Conservation (phyloP, 2,329 filamentous ascomycete genomes). For the Biscogniauxia marginata region DNA sequence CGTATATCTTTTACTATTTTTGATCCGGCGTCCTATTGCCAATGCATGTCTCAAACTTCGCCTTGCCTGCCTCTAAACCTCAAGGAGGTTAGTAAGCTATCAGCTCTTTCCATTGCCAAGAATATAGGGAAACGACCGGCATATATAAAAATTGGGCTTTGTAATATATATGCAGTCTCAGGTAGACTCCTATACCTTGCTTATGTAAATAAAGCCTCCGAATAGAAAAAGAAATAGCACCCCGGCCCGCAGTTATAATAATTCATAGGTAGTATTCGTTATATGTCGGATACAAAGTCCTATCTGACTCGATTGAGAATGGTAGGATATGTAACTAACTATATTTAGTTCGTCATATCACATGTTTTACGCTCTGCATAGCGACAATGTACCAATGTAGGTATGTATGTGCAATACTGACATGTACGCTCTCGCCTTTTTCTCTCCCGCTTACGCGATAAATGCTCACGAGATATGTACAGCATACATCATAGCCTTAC, state of each 20-base stretch:
- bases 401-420: no score
- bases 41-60: not conserved
- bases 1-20: not conserved
- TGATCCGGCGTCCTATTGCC: not conserved
- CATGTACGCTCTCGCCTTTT: not conserved
- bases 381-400: no score
- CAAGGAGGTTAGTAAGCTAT: not conserved
- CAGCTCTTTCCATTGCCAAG: not conserved
- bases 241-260: not conserved
- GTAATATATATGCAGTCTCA: no score
- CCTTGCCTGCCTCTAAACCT: not conserved
- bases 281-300: not conserved
- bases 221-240: no score
- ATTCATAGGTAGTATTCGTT: not conserved
- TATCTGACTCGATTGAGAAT: not conserved
- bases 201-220: no score
- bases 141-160: no score
- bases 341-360: not conserved
- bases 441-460: not conserved
- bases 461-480: not conserved
- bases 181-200: no score
- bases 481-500: not conserved
- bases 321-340: not conserved
- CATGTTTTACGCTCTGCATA: no score
- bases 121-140: no score